Base-by-base conservation (phyloP, 345 rosid species). In the Excoecaria agallocha region DNA sequence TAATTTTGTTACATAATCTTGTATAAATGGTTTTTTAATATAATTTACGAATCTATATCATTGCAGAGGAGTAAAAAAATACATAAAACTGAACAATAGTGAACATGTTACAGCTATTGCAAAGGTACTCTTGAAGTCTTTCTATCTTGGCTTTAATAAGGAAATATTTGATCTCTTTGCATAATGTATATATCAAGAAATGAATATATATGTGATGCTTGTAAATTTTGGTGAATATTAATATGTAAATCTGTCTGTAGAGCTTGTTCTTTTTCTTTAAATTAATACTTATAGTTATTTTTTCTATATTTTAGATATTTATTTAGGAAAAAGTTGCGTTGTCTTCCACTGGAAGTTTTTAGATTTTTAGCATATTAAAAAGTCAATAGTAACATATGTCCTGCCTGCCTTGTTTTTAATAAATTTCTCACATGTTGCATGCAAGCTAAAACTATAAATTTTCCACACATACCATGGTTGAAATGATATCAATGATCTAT, bases 61-160 rank as follows among this genome's bases (percentile, higher is more conserved):
- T 86, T 68, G 76, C 96, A 93, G 99, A 95, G 91, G 82, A 65
- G 96, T 87, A 95, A 95, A 84, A n/a, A 95, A 93, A 84, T 93
- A 88, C 79, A 65, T 95, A 87, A 95, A 95, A 84, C 81, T 93
- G 85, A 95, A 95, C 82, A 91, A 93, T 75, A 94, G 98, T 73
- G 99, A 95, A 56, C 92, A 90, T 38, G 97, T 93, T 76, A 90
- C 99, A 46, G 99, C 99, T 60, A 95, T 96, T 78, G 99, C 97
- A 77, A 93, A 95, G 98, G 98, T 95, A 90, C 54, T 11, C 41
- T 67, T 68, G n/a, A 20, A 5, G 71, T 74, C 48, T 72, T 61
- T 57, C 38, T 66, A 7, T 20, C 51, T 41, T 37, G 15, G 24
- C 30, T 10, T 49, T 19, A 37, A 38, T 11, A 8, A 3, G 48